These are phyloP conservation scores for Saccharomyces jurei DNA, from an alignment of 805 yeast species.

Conservation along the genomic window DNA sequence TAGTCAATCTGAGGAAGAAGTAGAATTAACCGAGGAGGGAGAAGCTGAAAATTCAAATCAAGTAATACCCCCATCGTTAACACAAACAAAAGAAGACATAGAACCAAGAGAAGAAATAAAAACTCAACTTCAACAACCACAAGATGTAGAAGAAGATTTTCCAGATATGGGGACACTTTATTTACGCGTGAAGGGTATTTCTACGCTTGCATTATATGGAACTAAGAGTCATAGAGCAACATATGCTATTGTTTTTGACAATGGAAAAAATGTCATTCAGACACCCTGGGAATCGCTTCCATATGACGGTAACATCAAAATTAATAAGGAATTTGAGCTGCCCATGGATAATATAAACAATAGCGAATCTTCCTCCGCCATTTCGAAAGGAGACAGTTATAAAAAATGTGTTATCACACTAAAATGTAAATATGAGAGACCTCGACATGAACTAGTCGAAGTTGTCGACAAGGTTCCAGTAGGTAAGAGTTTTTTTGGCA, in stretches of 20 bases:
- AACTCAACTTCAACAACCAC: neutral
- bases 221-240: constrained; percentile 38
- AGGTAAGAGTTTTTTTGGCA: constrained; percentile 27
- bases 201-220: constrained; percentile 42
- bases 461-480: constrained; percentile 50
- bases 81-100: neutral
- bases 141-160: constrained; percentile 1
- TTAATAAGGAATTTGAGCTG: constrained; percentile 71
- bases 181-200: constrained; percentile 40
- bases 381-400: neutral
- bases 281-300: constrained; percentile 42
- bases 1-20: neutral
- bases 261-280: constrained; percentile 70
- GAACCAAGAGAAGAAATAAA: neutral
- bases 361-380: constrained; percentile 11
- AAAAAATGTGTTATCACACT: constrained; percentile 63
- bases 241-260: constrained; percentile 53
- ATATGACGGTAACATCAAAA: constrained; percentile 25
- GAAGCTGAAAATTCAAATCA: neutral
- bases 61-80: neutral
- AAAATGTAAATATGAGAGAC: constrained; percentile 50
- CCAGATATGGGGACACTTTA: constrained; percentile 43
- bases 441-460: constrained; percentile 45
- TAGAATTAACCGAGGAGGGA: neutral
- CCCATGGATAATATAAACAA: constrained; percentile 40